Conservation (phyloP, 2,329 filamentous ascomycete genomes). For the Aureobasidium sp. region DNA sequence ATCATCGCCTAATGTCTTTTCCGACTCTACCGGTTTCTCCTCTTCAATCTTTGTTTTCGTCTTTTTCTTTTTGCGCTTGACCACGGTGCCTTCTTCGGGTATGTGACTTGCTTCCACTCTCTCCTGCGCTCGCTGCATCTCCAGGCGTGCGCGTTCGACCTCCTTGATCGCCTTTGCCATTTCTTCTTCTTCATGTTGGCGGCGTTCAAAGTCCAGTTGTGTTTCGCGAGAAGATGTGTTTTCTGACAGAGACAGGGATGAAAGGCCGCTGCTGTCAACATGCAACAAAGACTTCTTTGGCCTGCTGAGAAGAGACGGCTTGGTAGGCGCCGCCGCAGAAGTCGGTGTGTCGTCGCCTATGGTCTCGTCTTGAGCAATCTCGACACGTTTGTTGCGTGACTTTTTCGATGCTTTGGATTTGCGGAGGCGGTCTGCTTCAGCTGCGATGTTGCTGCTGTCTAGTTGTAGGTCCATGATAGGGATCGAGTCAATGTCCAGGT, state of each 20-base stretch:
- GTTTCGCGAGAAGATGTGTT: constrained; percentile 21
- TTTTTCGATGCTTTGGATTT: constrained; percentile 10
- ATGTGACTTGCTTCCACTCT: constrained; percentile 63
- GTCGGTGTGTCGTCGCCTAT: constrained; percentile 28
- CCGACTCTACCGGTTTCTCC: background rate
- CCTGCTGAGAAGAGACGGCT: constrained; percentile 25
- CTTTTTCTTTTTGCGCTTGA: constrained; percentile 16
- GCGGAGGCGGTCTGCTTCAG: constrained; percentile 10
- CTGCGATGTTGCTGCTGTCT: constrained; percentile 30
- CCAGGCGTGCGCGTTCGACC: constrained; percentile 73
- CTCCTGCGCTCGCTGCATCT: constrained; percentile 80
- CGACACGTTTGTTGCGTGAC: constrained; percentile 29
- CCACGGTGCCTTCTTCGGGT: constrained; percentile 39
- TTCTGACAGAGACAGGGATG: constrained; percentile 59
- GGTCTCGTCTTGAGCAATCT: constrained; percentile 41
- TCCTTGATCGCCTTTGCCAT: constrained; percentile 84
- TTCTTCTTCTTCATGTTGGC: constrained; percentile 71
- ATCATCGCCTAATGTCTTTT: background rate
- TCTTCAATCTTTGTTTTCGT: constrained; percentile 1
- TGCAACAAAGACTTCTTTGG: constrained; percentile 63
- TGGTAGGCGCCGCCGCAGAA: constrained; percentile 13
- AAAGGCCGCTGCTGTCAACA: constrained; percentile 78
- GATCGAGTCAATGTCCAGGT: constrained; percentile 86
- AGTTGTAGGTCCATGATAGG: constrained; percentile 90
- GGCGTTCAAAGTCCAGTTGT: constrained; percentile 52